Evolutionary conservation across 2,329 filamentous ascomycete genomes (phyloP), one percentile per base, ranked within the genome.

Genomic region (Botrytis deweyae): DNA sequence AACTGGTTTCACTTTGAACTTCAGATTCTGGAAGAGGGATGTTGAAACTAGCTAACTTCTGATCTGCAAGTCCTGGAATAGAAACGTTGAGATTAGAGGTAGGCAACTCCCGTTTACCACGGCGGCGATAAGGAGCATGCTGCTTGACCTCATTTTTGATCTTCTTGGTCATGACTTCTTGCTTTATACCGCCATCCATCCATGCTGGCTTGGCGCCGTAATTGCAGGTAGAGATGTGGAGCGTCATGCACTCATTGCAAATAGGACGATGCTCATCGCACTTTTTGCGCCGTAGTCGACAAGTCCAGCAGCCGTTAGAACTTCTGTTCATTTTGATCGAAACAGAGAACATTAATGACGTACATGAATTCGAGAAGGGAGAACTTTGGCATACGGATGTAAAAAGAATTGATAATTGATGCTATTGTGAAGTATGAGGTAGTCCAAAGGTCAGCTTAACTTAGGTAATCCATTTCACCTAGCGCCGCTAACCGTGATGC

Each of bases 231-330:
- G 84, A 84, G 74, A 90, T 89, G 73, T 86, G 84, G 29, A 90
- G 85, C 5, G 81, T 78, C 18, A 81, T 79, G 80, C 88, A 91
- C 44, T 79, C 82, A 8, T 84, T 81, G 79, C 89, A 91, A 18
- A 84, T 78, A 18, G 88, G 88, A 3, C 83, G 84, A 36, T 78
- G 82, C 78, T 89, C 87, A 76, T 89, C 87, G 79, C 88, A 90
- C 78, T 89, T 90, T 78, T 90, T 91, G 77, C 87, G 87, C 40
- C 88, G 86, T 12, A 89, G 83, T 33, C 88, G 85, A 77, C 88
- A 90, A 75, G 78, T 80, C 75, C 78, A 76, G 33, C 75, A 76
- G n/a, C 74, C 74, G 72, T 73, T 73, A 33, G 63, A 74, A 40
- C 38, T 67, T 46, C 65, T 52, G 42, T 36, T 67, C 46, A 49